These are phyloP conservation scores for Bacidia rubella DNA, from an alignment of 495 filamentous ascomycete species.

Conservation along the genomic window DNA sequence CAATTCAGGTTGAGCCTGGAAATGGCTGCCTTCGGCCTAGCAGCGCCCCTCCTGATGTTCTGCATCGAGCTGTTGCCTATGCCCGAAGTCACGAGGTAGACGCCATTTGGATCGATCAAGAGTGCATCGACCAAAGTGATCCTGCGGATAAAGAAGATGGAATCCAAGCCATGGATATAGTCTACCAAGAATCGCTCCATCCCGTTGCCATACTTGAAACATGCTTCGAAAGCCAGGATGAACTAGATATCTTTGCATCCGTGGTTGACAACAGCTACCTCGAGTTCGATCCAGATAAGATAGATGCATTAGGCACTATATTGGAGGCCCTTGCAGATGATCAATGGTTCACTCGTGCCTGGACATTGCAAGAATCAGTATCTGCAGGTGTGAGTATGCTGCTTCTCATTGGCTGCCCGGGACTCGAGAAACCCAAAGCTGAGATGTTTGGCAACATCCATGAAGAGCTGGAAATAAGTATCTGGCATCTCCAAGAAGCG, in stretches of 20 bases:
- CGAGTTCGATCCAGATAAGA: slow-evolving; percentile 8
- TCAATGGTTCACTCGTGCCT: slow-evolving; percentile 12
- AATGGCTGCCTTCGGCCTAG: not conserved
- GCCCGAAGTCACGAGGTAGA: slow-evolving; percentile 1
- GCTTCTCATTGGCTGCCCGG: slow-evolving; percentile 9
- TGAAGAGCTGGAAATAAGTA: slow-evolving; percentile 7
- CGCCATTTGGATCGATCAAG: slow-evolving; percentile 30
- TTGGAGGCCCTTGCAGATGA: slow-evolving; percentile 3
- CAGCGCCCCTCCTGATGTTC: slow-evolving; percentile 6
- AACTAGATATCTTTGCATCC: slow-evolving; percentile 7
- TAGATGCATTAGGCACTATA: slow-evolving; percentile 3
- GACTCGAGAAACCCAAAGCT: slow-evolving; percentile 6
- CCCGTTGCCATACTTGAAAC: slow-evolving; percentile 18
- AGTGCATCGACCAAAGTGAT: slow-evolving; percentile 28
- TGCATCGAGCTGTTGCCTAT: slow-evolving; percentile 8
- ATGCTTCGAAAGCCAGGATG: slow-evolving; percentile 4
- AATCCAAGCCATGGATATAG: slow-evolving; percentile 30
- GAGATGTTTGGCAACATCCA: slow-evolving; percentile 1
- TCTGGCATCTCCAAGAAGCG: slow-evolving; percentile 8
- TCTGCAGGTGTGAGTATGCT: slow-evolving; percentile 10
- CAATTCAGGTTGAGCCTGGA: not conserved
- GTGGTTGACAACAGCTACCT: not conserved
- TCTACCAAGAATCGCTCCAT: slow-evolving; percentile 22
- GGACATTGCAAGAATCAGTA: slow-evolving; percentile 11
- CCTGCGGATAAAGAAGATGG: slow-evolving; percentile 21